Evolutionary conservation across 208 protist genomes (phyloP).

Genomic region (Trypanosoma scelopori): DNA sequence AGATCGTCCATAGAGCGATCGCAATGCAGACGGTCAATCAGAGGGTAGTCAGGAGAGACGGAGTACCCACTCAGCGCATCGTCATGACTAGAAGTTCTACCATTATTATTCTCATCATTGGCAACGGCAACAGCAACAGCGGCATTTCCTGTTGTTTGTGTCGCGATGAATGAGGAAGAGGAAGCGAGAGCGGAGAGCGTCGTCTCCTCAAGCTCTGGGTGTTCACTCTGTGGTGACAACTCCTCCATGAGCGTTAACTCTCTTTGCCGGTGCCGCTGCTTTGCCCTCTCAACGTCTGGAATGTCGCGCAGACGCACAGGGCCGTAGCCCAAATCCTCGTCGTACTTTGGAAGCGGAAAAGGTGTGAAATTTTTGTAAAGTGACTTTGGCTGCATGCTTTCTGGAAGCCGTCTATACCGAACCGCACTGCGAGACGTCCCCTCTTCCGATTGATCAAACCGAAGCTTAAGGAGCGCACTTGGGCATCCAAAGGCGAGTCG

Average conservation of each 20-base stretch:
- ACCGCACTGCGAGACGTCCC: neutral
- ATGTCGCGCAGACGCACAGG: conserved; percentile 77
- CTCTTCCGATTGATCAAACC: conserved; percentile 21
- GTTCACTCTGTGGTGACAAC: neutral
- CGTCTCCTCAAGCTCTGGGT: neutral
- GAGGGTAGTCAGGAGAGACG: conserved; percentile 40
- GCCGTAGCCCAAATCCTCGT: conserved; percentile 72
- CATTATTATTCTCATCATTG: too few species aligned
- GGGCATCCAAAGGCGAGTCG: conserved; percentile 8
- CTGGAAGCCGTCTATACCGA: conserved; percentile 37
- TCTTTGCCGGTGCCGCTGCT: conserved; percentile 31
- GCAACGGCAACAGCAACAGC: neutral
- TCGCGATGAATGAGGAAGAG: neutral
- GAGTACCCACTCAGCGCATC: conserved; percentile 55
- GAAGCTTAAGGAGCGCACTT: conserved; percentile 13
- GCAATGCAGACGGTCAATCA: conserved; percentile 78
- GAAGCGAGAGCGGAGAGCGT: neutral
- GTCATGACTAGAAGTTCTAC: neutral
- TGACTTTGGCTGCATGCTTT: conserved; percentile 71
- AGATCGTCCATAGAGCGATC: conserved; percentile 67
- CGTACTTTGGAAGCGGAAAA: conserved; percentile 84
- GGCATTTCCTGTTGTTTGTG: neutral
- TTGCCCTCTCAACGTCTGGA: conserved; percentile 67
- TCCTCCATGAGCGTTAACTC: conserved; percentile 13
- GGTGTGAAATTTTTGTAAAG: conserved; percentile 69